Evolutionary conservation across 2,329 filamentous ascomycete genomes (phyloP).

Genomic region (Taxawa tesnikishii): DNA sequence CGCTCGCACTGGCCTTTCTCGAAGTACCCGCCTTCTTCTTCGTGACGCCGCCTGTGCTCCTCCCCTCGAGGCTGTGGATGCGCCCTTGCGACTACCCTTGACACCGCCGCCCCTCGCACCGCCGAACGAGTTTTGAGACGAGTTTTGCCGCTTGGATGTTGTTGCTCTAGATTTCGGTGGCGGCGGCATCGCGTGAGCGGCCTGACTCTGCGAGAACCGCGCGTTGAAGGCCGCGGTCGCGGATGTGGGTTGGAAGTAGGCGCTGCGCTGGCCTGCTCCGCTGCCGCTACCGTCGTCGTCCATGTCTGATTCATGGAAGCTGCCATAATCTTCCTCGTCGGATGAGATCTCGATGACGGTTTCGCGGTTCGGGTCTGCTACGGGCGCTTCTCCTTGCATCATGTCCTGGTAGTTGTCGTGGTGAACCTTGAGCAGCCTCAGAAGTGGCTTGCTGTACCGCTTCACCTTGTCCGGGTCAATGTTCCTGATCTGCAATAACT

Average conservation of each 20-base stretch:
- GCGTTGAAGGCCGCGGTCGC: constrained; percentile 17
- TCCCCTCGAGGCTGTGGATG: constrained; percentile 4
- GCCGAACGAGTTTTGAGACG: constrained; percentile 1
- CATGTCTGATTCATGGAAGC: constrained; percentile 29
- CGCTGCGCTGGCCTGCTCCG: constrained; percentile 12
- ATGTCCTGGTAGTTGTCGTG: constrained; percentile 23
- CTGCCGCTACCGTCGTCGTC: constrained; percentile 26
- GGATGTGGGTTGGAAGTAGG: constrained; percentile 13
- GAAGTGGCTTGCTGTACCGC: constrained; percentile 48
- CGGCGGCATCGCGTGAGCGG: constrained; percentile 1
- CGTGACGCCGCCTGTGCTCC: constrained; percentile 3
- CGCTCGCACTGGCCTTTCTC: constrained; percentile 1
- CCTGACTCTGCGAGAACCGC: constrained; percentile 9
- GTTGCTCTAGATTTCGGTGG: too few species aligned
- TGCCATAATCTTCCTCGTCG: constrained; percentile 30
- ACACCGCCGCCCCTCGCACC: constrained; percentile 1
- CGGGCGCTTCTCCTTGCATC: constrained; percentile 28
- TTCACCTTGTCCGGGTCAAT: constrained; percentile 52
- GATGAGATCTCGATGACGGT: constrained; percentile 36
- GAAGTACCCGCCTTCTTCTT: constrained; percentile 7
- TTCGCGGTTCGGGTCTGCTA: constrained; percentile 36
- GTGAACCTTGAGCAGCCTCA: constrained; percentile 41
- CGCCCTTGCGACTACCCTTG: constrained; percentile 4
- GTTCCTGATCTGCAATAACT: constrained; percentile 51
- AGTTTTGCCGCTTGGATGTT: too few species aligned